Percentiles rank a stretch among this genome's conserved stretches.
Conservation (phyloP, 2,329 filamentous ascomycete genomes). For the Westerdykella aurantiaca region DNA sequence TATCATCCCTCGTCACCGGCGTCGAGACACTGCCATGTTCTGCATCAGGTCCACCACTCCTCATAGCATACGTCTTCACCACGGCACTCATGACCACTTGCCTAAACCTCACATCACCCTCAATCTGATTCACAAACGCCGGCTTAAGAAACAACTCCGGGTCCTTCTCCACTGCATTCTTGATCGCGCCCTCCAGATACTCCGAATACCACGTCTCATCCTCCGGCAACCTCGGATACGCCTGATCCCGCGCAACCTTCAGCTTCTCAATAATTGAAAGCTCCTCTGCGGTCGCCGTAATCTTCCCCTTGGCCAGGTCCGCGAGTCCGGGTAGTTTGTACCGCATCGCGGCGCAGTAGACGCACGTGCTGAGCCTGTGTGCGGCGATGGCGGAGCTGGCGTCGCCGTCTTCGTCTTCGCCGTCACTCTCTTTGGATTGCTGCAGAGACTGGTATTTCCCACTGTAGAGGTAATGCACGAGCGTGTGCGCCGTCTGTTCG, state of each 20-base stretch:
- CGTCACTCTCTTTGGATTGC: not conserved
- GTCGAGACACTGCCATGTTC: no score
- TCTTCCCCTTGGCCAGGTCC: conserved; percentile 18
- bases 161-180: conserved; percentile 15
- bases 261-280: conserved; percentile 21
- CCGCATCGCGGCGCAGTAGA: conserved; percentile 23
- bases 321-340: conserved; percentile 22
- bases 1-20: no score
- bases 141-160: conserved; percentile 18
- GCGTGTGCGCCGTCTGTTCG: conserved; percentile 17
- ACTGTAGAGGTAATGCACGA: conserved; percentile 24
- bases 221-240: conserved; percentile 18
- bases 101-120: conserved; percentile 20
- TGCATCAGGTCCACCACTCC: no score
- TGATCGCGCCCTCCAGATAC: conserved; percentile 20
- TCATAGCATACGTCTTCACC: conserved; percentile 9
- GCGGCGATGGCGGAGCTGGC: conserved; percentile 1
- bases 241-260: conserved; percentile 15
- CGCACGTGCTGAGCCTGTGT: conserved; percentile 18
- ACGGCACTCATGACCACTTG: conserved; percentile 26
- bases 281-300: conserved; percentile 12
- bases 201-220: conserved; percentile 21
- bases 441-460: conserved; percentile 16
- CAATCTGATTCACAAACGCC: conserved; percentile 21
- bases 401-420: conserved; percentile 1